These are phyloP conservation scores for Nigrospora osmanthi DNA, from an alignment of 2,329 filamentous ascomycete genomes.

Conservation along the genomic window DNA sequence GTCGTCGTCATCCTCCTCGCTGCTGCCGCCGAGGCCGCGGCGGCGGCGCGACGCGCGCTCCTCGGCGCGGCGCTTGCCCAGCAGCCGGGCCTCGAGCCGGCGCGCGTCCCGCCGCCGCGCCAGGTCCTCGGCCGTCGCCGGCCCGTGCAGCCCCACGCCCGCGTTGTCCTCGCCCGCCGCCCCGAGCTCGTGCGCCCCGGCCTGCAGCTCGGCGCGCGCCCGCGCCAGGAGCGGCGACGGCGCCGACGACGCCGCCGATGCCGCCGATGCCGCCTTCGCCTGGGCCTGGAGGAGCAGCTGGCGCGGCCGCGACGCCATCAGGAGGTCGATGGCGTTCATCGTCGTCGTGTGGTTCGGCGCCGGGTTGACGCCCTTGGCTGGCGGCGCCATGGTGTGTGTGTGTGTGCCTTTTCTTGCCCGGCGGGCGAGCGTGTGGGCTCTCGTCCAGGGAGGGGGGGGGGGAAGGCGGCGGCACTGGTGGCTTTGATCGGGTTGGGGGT, in stretches of 20 bases:
- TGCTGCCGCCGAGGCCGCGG: conserved; percentile 6
- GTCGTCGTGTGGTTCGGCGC: conserved; percentile 18
- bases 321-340: conserved; percentile 21
- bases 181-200: conserved; percentile 3
- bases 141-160: conserved; percentile 7
- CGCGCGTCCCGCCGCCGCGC: background rate
- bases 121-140: conserved; percentile 2
- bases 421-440: no score
- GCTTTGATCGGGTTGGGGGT: no score
- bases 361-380: conserved; percentile 13
- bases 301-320: conserved; percentile 12
- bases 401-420: no score
- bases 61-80: conserved; percentile 8
- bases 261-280: background rate
- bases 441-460: no score
- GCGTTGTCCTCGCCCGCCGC: conserved; percentile 9
- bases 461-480: no score
- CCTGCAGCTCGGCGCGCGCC: background rate
- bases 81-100: background rate
- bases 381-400: no score
- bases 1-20: conserved; percentile 17
- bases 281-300: background rate
- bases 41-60: conserved; percentile 12
- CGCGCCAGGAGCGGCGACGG: background rate
- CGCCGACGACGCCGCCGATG: background rate